phyloP scores from a whole-genome alignment of 441 rosid genomes.

The Breynia disticha region DNA sequence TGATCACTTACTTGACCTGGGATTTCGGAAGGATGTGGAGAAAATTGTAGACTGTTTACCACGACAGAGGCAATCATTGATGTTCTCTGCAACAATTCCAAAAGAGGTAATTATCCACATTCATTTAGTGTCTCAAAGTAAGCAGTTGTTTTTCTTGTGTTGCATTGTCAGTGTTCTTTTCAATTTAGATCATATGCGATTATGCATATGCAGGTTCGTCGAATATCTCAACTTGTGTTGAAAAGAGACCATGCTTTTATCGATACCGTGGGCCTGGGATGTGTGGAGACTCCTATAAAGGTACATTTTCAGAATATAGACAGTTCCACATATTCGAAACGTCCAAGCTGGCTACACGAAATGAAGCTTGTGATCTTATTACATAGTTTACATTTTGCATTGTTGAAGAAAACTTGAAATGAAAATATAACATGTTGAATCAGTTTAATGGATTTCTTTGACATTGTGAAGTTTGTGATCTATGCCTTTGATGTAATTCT shows the following conservation, averaged over 20 bases:
- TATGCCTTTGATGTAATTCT: background rate
- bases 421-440: no score
- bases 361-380: no score
- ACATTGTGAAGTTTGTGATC: no score
- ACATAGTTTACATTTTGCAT: no score
- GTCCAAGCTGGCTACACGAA: background rate
- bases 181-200: constrained; percentile 9
- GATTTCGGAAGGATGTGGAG: constrained; percentile 89
- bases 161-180: constrained; percentile 4
- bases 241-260: constrained; percentile 72
- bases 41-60: constrained; percentile 84
- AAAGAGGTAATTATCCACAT: constrained; percentile 50
- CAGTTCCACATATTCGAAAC: background rate
- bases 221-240: constrained; percentile 85
- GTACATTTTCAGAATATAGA: constrained; percentile 18
- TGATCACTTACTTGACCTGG: constrained; percentile 82
- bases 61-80: constrained; percentile 70
- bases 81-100: constrained; percentile 88
- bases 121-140: constrained; percentile 4
- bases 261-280: constrained; percentile 72
- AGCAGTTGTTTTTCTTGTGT: background rate
- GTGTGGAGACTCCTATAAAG: constrained; percentile 76
- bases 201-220: constrained; percentile 52
- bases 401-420: no score
- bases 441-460: no score